A percentile compares a stretch with the other conserved stretches of the same genome.
These are phyloP conservation scores for Calycina herbarum DNA, from an alignment of 2,329 filamentous ascomycete genomes.

Conservation along the genomic window DNA sequence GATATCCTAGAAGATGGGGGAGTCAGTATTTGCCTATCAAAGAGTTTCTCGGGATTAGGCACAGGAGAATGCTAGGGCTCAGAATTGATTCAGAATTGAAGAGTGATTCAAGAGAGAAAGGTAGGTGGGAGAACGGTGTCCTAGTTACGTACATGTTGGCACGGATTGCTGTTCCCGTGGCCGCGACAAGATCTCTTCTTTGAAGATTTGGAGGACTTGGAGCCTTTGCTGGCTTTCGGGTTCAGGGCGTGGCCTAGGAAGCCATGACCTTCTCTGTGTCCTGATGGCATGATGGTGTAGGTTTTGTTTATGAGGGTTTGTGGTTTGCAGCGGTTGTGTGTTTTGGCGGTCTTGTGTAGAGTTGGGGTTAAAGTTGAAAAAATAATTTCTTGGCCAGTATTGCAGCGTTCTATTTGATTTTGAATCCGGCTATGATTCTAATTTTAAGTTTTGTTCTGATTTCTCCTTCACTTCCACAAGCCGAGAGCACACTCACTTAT, in stretches of 20 bases:
- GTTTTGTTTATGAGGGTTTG: neutral
- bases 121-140: no score
- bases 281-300: neutral
- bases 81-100: no score
- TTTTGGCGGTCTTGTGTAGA: neutral
- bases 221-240: neutral
- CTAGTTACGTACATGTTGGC: neutral
- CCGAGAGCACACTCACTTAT: neutral
- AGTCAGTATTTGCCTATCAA: no score
- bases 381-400: no score
- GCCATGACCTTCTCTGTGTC: neutral
- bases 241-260: neutral
- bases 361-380: no score
- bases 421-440: no score
- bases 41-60: no score
- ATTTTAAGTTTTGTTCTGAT: no score
- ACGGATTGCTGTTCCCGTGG: neutral
- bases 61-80: no score
- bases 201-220: neutral
- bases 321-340: neutral
- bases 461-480: neutral
- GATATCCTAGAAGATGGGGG: neutral
- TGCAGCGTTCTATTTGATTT: no score
- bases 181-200: neutral
- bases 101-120: no score